Conservation (phyloP, 2,329 filamentous ascomycete species). For the Aureobasidium sp. region DNA sequence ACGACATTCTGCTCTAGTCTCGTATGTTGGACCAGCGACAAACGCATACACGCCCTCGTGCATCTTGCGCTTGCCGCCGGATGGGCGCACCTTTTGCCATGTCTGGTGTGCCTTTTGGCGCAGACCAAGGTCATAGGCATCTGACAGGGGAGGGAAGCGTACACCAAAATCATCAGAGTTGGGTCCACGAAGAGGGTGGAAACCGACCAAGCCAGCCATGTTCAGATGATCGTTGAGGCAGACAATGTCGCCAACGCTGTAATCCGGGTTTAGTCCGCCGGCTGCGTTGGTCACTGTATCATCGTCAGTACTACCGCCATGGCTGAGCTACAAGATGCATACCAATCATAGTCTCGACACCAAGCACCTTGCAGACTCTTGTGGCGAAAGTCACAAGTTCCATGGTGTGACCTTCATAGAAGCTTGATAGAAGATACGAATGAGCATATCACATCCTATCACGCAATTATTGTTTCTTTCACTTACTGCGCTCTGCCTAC, state of each 20-base stretch:
- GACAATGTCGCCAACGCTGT: slow-evolving; percentile 58
- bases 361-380: slow-evolving; percentile 56
- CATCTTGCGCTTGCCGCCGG: slow-evolving; percentile 44
- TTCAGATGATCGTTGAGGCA: slow-evolving; percentile 62
- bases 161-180: slow-evolving; percentile 57
- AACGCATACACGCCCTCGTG: slow-evolving; percentile 63
- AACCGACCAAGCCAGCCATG: slow-evolving; percentile 53
- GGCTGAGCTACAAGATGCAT: slow-evolving; percentile 18
- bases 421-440: slow-evolving; percentile 37
- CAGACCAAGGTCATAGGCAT: slow-evolving; percentile 59
- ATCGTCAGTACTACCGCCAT: not conserved
- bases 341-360: slow-evolving; percentile 54
- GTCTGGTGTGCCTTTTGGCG: slow-evolving; percentile 50
- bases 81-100: slow-evolving; percentile 46
- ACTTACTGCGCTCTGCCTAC: slow-evolving; percentile 59
- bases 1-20: slow-evolving; percentile 59
- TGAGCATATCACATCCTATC: slow-evolving; percentile 13
- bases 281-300: slow-evolving; percentile 57
- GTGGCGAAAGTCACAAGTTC: slow-evolving; percentile 57
- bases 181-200: slow-evolving; percentile 55
- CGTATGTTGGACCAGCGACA: slow-evolving; percentile 57
- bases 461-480: not conserved
- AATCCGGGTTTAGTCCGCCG: slow-evolving; percentile 57
- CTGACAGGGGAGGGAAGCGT: slow-evolving; percentile 57
- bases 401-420: slow-evolving; percentile 62